phyloP scores from a whole-genome alignment of 2,329 filamentous ascomycete species.

The Clarireedia monteithiana region DNA sequence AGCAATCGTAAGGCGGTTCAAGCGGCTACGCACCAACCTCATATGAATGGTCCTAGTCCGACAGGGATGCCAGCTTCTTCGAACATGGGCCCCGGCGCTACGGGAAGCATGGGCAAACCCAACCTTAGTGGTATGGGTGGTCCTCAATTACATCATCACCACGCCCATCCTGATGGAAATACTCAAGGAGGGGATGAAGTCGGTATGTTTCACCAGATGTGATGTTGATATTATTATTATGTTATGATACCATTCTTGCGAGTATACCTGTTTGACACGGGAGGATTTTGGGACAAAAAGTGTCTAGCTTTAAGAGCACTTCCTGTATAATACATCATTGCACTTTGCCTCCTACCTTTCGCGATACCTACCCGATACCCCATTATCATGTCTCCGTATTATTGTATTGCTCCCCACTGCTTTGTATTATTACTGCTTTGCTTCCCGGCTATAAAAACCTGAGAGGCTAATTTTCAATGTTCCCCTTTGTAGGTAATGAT shows the following conservation, averaged over 20 bases:
- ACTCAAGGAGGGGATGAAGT: conserved; percentile 69
- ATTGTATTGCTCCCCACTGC: conserved; percentile 18
- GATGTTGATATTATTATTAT: conserved; percentile 27
- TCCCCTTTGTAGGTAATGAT: conserved; percentile 45
- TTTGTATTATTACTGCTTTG: conserved; percentile 15
- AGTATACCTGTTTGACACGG: conserved; percentile 21
- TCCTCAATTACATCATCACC: conserved; percentile 60
- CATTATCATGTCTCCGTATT: conserved; percentile 22
- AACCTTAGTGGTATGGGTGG: conserved; percentile 59
- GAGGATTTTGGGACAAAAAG: conserved; percentile 11
- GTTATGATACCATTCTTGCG: conserved; percentile 28
- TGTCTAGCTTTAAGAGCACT: conserved; percentile 23
- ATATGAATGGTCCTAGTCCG: conserved; percentile 60
- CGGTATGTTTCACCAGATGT: conserved; percentile 94
- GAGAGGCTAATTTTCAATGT: conserved; percentile 27
- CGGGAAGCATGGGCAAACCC: conserved; percentile 54
- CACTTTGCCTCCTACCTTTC: conserved; percentile 25
- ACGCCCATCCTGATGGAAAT: conserved; percentile 60
- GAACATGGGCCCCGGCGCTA: conserved; percentile 50
- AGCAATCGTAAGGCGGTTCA: conserved; percentile 72
- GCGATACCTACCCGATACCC: conserved; percentile 22
- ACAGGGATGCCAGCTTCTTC: conserved; percentile 55
- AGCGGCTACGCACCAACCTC: conserved; percentile 43
- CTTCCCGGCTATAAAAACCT: conserved; percentile 23
- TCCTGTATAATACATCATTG: conserved; percentile 32